Evolutionary conservation across 2,329 filamentous ascomycete genomes (phyloP), one percentile per base, ranked within the genome.

Genomic region (Aureobasidium sp.): DNA sequence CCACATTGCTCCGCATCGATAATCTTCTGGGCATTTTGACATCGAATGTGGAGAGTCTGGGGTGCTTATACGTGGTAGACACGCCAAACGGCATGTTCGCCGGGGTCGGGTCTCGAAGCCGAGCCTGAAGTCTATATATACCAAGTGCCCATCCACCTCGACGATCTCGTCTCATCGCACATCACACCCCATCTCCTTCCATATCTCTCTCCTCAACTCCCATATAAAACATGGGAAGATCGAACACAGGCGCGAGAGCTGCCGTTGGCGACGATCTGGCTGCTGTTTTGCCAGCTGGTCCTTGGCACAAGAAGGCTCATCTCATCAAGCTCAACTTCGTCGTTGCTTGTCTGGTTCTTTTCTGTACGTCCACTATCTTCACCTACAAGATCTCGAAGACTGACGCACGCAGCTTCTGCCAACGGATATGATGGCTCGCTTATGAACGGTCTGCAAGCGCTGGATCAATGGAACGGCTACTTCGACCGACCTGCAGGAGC

Each of bases 241-340:
- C 25, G 16, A n/a, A 59, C 7, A 4, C 54, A 43, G 42, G 42
- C 27, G 55, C 55, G 15, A 59, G 42, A 36, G 40, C 55, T 16
- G 69, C 68, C 9, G 67, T 67, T 33, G 68, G 68, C 38, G 66
- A 62, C 6, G 70, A 67, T n/a, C 65, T 71, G 16, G 66, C 65
- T 18, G 66, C 68, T 9, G 67, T 67, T 20, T 33, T 68, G 11
- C 67, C 67, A 23, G 40, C 61, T 4, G 67, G 64, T 23, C 64
- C 69, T 15, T 72, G 71, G 71, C 71, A 68, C 55, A 69, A 67
- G 64, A 65, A 69, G 23, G 59, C 63, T 4, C 70, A 71, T 53
- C 55, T 70, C 15, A 51, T 70, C 43, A 64, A 59, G 29, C 69
- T 70, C 15, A 64, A 69, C 27, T 67, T 66, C 25, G 59, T 64